Percentiles rank a stretch among this genome's conserved stretches.
Conservation (phyloP, 2,329 filamentous ascomycete genomes). For the Rachicladosporium sp. region DNA sequence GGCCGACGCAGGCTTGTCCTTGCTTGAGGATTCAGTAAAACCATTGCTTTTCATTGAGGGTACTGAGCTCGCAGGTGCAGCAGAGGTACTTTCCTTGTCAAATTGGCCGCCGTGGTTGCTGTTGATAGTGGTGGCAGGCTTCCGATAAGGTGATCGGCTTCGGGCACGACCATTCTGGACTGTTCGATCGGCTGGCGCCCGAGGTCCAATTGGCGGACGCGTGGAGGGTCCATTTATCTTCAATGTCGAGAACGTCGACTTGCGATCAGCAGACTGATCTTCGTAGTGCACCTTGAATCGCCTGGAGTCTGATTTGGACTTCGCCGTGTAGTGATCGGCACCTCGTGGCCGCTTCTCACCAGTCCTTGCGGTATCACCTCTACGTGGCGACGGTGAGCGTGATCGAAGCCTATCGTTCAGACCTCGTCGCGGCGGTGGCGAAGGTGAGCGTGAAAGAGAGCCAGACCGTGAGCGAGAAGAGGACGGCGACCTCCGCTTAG, state of each 20-base stretch:
- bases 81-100: too few species aligned
- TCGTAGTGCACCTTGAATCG: conserved; percentile 53
- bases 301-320: conserved; percentile 43
- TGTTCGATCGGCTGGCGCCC: too few species aligned
- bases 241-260: background rate
- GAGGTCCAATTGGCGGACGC: too few species aligned
- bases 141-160: too few species aligned
- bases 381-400: conserved; percentile 10
- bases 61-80: too few species aligned
- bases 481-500: conserved; percentile 28
- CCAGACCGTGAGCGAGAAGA: conserved; percentile 43
- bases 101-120: too few species aligned
- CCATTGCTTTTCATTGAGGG: too few species aligned
- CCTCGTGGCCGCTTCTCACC: conserved; percentile 57
- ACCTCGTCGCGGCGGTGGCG: conserved; percentile 23
- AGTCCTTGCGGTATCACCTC: conserved; percentile 7
- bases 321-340: conserved; percentile 43
- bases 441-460: conserved; percentile 18
- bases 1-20: too few species aligned
- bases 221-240: too few species aligned
- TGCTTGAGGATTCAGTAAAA: too few species aligned
- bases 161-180: too few species aligned
- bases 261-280: conserved; percentile 27
- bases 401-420: conserved; percentile 6
- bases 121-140: too few species aligned